phyloP scores from a whole-genome alignment of 331 rosid species.

The Malus hybrid region DNA sequence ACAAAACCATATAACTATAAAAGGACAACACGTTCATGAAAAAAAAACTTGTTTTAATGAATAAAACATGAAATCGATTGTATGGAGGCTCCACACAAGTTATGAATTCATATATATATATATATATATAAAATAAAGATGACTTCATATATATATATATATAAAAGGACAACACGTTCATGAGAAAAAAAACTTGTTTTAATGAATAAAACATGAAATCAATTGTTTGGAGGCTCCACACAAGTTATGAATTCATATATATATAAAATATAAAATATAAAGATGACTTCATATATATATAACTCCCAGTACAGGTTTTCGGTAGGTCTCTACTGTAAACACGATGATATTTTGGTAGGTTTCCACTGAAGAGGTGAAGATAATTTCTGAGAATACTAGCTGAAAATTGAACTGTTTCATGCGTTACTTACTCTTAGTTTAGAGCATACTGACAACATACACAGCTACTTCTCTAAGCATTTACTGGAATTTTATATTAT shows the following conservation, averaged over 20 bases:
- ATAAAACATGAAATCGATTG: neutral
- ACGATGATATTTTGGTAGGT: neutral
- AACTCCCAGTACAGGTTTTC: neutral
- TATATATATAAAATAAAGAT: too few relatives aligned
- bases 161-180: too few relatives aligned
- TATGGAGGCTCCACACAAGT: neutral
- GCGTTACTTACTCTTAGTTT: too few relatives aligned
- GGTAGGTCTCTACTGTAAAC: neutral
- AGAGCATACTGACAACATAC: neutral
- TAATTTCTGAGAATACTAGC: too few relatives aligned
- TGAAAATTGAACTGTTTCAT: too few relatives aligned
- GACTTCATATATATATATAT: too few relatives aligned
- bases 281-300: too few relatives aligned
- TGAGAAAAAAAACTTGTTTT: neutral
- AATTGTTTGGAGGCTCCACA: neutral
- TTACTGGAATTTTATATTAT: neutral
- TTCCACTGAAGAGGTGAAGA: neutral
- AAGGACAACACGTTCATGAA: neutral
- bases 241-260: neutral
- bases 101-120: neutral
- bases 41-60: neutral
- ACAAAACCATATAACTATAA: neutral
- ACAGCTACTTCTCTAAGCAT: neutral
- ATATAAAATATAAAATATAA: too few relatives aligned
- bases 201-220: neutral